Evolutionary conservation across 305 asterid genomes (phyloP), one percentile per base, ranked within the genome.

Genomic region (Plantago lanceolata): DNA sequence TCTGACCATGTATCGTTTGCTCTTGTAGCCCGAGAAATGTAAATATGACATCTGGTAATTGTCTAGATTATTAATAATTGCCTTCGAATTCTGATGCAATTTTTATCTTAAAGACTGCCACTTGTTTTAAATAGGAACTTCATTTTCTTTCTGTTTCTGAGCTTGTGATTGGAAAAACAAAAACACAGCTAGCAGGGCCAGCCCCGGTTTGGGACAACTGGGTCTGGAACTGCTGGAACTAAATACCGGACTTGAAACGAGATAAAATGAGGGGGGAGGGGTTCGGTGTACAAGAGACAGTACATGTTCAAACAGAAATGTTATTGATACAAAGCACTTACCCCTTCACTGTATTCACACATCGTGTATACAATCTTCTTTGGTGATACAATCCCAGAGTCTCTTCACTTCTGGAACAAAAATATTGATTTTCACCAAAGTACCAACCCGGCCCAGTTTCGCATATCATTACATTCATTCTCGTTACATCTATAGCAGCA

Each of bases 401-500:
- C 53, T 24, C 43, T 55, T 61, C 72, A 48, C 57, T 60, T 66
- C 31, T 21, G 64, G 67, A 51, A 55, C 35, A 16, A 67, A 61
- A 47, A 40, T 61, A 48, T 5, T 24, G 14, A 13, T 40, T 8
- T 40, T 40, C 48, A 61, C 66, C 52, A 61, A 61, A 43, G 29
- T 47, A 61, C 48, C 56, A 28, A 67, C 48, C 53, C 17, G 9
- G 18, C 61, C 31, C 43, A 59, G 61, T 57, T 26, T 67, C n/a
- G 17, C n/a, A 13, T 56, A 56, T 56, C 61, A 56, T 15, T 56
- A 56, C 61, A 56, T 56, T 56, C 18, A 20, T 65, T 61, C 48
- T 65, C 59, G 62, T 67, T 58, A 67, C 77, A 67, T 59, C 49
- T 50, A 62, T 57, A 57, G 52, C 63, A 65, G 56, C 63, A 24